Base-by-base conservation (phyloP, 2,329 filamentous ascomycete genomes). In the Diaporthe citriasiana region DNA sequence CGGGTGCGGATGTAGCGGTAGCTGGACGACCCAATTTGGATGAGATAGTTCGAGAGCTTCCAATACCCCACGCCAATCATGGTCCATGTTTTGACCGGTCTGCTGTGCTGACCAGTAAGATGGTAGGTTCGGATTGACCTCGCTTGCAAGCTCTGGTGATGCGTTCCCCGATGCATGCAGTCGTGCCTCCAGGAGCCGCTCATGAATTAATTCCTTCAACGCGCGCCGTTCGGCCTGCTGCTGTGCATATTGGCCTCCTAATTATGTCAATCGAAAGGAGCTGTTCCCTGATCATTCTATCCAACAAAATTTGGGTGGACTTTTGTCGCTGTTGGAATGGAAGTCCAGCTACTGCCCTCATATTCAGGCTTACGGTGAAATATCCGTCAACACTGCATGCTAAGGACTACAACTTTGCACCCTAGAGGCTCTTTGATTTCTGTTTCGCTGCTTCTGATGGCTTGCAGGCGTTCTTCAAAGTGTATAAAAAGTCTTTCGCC, bases 31-130 rank as follows among this genome's bases (percentile, higher is more conserved):
- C 63, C 15, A 27, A 38, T 38, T 40, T 53, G 45, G 63, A 17
- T 1, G 33, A 13, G 45, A 38, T 15, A 38, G 60, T 25, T 66
- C 45, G 60, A 38, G 22, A 66, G 30, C 45, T 38, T 35, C 30
- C n/a, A 38, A 3, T 4, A 66, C 22, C 42, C 45, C 22, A 27
- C 47, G 13, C 30, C 33, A 10, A 40, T 27, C 4, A 17, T 40
- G 27, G 63, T 51, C n/a, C 40, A 30, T 27, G n/a, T 38, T 38
- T 51, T 51, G 63, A 68, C 63, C 63, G 63, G 63, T 68, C 30
- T 68, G 22, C 15, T 27, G 27, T 12, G n/a, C 33, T 19, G 45
- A 25, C 63, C 25, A 66, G 63, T 66, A 7, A 51, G 35, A 35
- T 22, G 47, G 15, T 53, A n/a, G 22, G 15, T 35, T 30, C 4